Conservation (phyloP, 129 eudicot genomes). For the Sambucus nigra region DNA sequence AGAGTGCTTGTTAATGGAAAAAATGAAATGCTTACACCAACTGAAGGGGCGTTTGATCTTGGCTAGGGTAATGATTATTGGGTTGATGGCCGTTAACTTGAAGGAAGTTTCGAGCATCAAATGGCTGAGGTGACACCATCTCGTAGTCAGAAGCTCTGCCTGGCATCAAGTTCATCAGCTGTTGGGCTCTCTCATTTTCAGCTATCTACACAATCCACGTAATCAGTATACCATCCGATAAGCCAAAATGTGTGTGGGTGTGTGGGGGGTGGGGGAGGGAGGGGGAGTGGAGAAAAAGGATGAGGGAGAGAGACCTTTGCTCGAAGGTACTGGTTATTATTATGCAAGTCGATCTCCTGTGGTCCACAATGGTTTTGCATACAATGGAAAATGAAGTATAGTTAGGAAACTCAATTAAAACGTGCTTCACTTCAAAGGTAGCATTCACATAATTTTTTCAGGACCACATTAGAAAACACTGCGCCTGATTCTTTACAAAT, state of each 20-base stretch:
- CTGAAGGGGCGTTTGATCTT: constrained; percentile 76
- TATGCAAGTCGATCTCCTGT: constrained; percentile 89
- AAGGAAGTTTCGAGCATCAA: constrained; percentile 70
- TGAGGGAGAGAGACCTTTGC: constrained; percentile 56
- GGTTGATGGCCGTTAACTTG: constrained; percentile 64
- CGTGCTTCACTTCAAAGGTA: no score
- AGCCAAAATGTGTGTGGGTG: no score
- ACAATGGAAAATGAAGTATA: no score
- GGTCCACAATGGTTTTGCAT: not conserved
- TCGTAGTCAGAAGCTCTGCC: constrained; percentile 67
- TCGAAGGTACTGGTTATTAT: constrained; percentile 74
- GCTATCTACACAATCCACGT: constrained; percentile 36
- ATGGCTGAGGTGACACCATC: constrained; percentile 44
- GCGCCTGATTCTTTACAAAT: no score
- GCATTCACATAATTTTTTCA: no score
- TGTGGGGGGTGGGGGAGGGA: no score
- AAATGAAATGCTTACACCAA: constrained; percentile 48
- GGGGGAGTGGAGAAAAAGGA: not conserved
- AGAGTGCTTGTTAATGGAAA: no score
- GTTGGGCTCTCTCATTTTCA: constrained; percentile 79
- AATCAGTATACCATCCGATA: not conserved
- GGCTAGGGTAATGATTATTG: constrained; percentile 53
- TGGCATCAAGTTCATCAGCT: constrained; percentile 88
- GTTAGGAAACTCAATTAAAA: no score
- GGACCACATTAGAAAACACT: no score